These are phyloP conservation scores for Ganoderma lucidum DNA, from an alignment of 1,284 basidiomycete species.

Conservation along the genomic window DNA sequence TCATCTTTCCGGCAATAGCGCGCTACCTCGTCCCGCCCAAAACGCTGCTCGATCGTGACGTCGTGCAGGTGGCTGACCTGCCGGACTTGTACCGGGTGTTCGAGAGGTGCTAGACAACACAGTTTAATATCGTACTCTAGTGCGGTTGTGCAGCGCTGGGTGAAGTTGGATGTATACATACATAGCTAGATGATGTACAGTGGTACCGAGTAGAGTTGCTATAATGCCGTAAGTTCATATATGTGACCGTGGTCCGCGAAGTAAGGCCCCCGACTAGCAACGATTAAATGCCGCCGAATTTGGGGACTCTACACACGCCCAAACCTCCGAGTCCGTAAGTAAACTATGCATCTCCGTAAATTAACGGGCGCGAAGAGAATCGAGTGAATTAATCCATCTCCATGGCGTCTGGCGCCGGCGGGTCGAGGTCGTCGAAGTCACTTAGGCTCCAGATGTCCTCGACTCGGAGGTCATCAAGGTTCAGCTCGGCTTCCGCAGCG, in stretches of 20 bases:
- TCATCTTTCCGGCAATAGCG: conserved; percentile 85
- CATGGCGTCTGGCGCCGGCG: conserved; percentile 27
- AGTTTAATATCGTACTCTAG: neutral
- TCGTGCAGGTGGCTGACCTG: conserved; percentile 87
- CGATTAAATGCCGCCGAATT: neutral
- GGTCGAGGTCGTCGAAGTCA: conserved; percentile 36
- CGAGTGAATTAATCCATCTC: conserved; percentile 31
- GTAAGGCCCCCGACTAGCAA: neutral
- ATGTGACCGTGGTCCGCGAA: too few relatives aligned
- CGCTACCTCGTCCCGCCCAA: conserved; percentile 78
- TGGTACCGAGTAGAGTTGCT: neutral
- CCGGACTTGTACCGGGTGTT: conserved; percentile 93
- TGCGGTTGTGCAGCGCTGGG: neutral
- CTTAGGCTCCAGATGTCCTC: conserved; percentile 42
- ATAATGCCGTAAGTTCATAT: conserved; percentile 8
- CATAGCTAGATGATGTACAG: conserved; percentile 16
- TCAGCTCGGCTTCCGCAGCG: conserved; percentile 62
- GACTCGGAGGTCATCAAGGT: conserved; percentile 55
- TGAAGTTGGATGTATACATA: neutral
- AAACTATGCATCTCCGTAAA: neutral
- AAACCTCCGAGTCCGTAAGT: too few relatives aligned
- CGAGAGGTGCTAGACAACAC: conserved; percentile 74
- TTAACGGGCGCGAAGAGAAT: neutral
- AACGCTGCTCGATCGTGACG: conserved; percentile 73
- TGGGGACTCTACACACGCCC: neutral